These are phyloP conservation scores for Tylopilus subfusipes DNA, from an alignment of 768 basidiomycete genomes.

Conservation along the genomic window DNA sequence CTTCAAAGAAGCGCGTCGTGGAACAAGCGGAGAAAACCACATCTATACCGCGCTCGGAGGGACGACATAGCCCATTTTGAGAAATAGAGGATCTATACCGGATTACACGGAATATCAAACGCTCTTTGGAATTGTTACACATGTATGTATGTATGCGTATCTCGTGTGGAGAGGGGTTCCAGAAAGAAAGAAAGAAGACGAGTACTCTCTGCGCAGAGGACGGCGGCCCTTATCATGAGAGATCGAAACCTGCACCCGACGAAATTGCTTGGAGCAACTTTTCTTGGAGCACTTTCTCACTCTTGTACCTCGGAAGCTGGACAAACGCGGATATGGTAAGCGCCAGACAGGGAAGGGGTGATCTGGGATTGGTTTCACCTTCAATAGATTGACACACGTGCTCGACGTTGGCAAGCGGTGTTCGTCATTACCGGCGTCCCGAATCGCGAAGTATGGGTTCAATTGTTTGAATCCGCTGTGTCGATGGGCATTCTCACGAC, in stretches of 20 bases:
- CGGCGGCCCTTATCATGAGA: conserved; percentile 51
- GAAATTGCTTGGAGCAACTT: conserved; percentile 87
- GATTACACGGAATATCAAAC: conserved; percentile 10
- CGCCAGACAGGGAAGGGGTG: not conserved
- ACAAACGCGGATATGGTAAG: not conserved
- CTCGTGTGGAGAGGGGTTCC: not conserved
- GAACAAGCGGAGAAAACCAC: conserved; percentile 21
- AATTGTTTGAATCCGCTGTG: conserved; percentile 81
- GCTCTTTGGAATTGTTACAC: conserved; percentile 5
- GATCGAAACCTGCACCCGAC: conserved; percentile 87
- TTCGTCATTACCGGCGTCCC: conserved; percentile 74
- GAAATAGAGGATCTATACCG: conserved; percentile 7
- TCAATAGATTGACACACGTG: conserved; percentile 90
- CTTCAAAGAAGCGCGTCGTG: conserved; percentile 64
- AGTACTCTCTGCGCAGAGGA: not conserved
- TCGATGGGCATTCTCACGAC: too few relatives aligned
- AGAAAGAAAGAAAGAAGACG: not conserved
- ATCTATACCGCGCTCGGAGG: conserved; percentile 33
- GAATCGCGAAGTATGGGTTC: conserved; percentile 83
- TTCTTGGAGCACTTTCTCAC: conserved; percentile 57
- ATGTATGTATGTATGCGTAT: not conserved
- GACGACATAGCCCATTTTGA: conserved; percentile 5
- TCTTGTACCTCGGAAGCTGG: conserved; percentile 69
- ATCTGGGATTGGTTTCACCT: conserved; percentile 43
- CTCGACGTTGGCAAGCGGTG: conserved; percentile 70